Conservation (phyloP, 371 early-diverging fungal species). For the Umbelopsis sp. region DNA sequence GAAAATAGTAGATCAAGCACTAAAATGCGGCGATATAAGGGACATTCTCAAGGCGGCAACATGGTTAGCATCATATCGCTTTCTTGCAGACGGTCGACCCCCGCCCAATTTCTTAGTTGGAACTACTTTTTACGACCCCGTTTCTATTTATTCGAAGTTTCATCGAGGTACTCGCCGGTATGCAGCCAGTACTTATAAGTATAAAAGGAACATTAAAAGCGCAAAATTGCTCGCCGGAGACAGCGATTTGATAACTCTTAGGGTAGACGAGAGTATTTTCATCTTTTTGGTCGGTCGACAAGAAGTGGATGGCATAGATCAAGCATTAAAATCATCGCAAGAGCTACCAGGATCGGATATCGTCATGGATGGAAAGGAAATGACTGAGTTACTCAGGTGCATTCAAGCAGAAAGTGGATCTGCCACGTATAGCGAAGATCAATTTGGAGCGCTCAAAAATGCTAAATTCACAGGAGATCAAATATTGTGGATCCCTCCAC, state of each 20-base stretch:
- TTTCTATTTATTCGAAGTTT: neutral
- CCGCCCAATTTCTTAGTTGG: neutral
- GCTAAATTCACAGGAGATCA: neutral
- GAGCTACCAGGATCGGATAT: neutral
- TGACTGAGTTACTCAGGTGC: neutral
- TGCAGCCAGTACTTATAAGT: neutral
- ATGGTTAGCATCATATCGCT: neutral
- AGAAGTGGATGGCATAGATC: no score
- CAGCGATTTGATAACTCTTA: neutral
- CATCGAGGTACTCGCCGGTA: neutral
- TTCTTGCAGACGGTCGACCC: neutral
- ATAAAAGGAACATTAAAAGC: neutral
- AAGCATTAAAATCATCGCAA: neutral
- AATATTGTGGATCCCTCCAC: neutral
- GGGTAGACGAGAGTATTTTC: neutral
- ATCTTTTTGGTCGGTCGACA: neutral
- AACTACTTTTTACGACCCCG: neutral
- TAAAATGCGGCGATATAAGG: neutral
- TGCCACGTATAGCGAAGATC: neutral
- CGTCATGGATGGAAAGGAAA: neutral
- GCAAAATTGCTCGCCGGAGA: neutral
- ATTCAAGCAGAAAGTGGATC: neutral
- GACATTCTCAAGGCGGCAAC: neutral
- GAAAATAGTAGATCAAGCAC: neutral
- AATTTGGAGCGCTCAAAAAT: neutral